Evolutionary conservation across 176 grass and related monocot species (phyloP), one percentile per base, ranked within the genome.

Genomic region (Ensete glaucum): DNA sequence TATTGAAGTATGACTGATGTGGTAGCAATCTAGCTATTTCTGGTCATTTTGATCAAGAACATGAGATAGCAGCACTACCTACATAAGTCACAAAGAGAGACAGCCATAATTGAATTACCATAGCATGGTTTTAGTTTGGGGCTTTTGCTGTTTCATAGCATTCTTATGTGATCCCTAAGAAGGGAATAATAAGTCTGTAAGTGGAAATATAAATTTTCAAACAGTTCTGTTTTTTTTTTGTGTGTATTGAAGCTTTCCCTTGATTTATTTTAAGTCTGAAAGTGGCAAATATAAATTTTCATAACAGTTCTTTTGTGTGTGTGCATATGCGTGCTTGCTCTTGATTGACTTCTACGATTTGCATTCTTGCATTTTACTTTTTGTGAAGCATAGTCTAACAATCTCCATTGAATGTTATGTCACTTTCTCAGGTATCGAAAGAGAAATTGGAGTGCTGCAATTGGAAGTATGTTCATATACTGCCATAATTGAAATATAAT

Each of bases 391-490:
- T 83, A 54, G 63, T 17, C 29, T 69, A 73, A 59, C 27, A 24
- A 53, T 81, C 57, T 81, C 12, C 48, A 71, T 69, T 43, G 34
- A 43, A 43, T 9, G 83, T 73, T 63, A 52, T 77, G 49, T 72
- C 9, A 53, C 50, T 3, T 76, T 52, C 8, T 53, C 34, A 99
- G 95, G 90, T 20, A 77, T 99, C 1, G 95, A 94, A 80, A 94
- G 88, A 73, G 95, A 99, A 67, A 89, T 94, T 74, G 82, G 78
- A 78, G 79, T 72, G 19, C 79, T 99, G 81, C 80, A 99, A 24
- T 83, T 87, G 75, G 95, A 99, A 88, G 95, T 99, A 87, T 24
- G 73, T 57, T 64, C 53, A 73, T 27, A 34, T 19, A 77, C 11
- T 64, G 64, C 9, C 70, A 58, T 82, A 9, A 48, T 3, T 50